phyloP scores from a whole-genome alignment of 2,329 filamentous ascomycete species.

The Ceratocystis variospora region DNA sequence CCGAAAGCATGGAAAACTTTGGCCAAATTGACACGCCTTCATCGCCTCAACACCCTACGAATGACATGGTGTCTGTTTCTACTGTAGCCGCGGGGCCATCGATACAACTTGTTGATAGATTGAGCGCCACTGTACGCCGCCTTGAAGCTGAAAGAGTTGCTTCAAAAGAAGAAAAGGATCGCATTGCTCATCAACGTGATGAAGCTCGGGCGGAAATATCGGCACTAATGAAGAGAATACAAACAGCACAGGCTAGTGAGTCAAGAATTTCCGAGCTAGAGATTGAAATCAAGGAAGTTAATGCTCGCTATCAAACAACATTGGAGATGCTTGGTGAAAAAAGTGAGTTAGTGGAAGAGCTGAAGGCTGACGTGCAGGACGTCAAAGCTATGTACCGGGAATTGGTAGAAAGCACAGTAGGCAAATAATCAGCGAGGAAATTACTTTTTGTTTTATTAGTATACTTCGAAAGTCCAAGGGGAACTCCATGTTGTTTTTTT shows the following conservation, averaged over 20 bases:
- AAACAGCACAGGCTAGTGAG: constrained; percentile 50
- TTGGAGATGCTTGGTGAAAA: constrained; percentile 94
- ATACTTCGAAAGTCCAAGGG: not conserved
- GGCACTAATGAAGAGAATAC: constrained; percentile 71
- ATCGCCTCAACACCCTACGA: constrained; percentile 55
- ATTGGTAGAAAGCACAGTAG: constrained; percentile 67
- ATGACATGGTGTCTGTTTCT: constrained; percentile 78
- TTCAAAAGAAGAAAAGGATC: constrained; percentile 68
- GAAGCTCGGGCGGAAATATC: constrained; percentile 90
- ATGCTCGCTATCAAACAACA: constrained; percentile 73
- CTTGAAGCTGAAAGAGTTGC: constrained; percentile 86
- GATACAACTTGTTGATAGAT: constrained; percentile 88
- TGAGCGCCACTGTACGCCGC: constrained; percentile 83
- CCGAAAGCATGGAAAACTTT: constrained; percentile 11
- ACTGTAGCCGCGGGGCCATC: constrained; percentile 83
- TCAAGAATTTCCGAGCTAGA: constrained; percentile 51
- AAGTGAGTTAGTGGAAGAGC: constrained; percentile 85
- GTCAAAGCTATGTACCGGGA: constrained; percentile 95
- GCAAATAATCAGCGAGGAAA: not conserved
- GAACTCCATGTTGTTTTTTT: not conserved
- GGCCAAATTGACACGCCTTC: constrained; percentile 42
- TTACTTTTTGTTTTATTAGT: not conserved
- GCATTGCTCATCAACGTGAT: constrained; percentile 74
- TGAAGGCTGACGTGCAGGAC: constrained; percentile 77
- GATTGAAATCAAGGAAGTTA: constrained; percentile 51